phyloP scores from a whole-genome alignment of 1,284 basidiomycete genomes.

The Rhodotorula mucilaginosa region DNA sequence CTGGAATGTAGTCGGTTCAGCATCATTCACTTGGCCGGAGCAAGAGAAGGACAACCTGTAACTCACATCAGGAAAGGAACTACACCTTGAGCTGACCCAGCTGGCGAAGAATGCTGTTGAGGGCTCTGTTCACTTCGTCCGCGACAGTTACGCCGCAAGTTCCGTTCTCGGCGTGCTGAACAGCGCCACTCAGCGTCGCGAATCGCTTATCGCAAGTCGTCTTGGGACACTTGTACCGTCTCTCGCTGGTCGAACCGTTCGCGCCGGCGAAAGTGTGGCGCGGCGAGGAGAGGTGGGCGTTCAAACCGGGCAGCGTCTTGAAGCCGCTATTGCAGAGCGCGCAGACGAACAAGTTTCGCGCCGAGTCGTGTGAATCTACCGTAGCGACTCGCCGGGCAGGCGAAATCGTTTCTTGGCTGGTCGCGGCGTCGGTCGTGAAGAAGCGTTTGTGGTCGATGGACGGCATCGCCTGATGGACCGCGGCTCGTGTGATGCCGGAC shows the following conservation, averaged over 20 bases:
- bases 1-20: too few species aligned
- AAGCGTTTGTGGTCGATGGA: constrained; percentile 50
- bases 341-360: constrained; percentile 53
- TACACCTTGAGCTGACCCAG: neutral
- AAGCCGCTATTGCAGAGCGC: constrained; percentile 56
- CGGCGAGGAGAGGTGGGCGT: constrained; percentile 57
- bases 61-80: too few species aligned
- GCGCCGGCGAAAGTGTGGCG: constrained; percentile 47
- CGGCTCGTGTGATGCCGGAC: constrained; percentile 46
- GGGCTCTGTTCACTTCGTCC: neutral
- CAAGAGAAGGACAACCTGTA: too few species aligned
- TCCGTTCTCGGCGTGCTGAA: constrained; percentile 10
- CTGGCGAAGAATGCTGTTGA: neutral
- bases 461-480: constrained; percentile 49
- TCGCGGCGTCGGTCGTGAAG: constrained; percentile 44
- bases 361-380: neutral
- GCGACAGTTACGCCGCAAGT: neutral
- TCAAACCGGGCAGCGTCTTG: constrained; percentile 52
- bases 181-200: constrained; percentile 8
- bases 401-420: constrained; percentile 42
- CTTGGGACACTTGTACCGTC: constrained; percentile 54
- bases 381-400: neutral
- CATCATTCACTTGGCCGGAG: too few species aligned
- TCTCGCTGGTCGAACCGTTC: constrained; percentile 42
- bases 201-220: neutral